Conservation (phyloP, 495 filamentous ascomycete species). For the Bryoglossum gracile region DNA sequence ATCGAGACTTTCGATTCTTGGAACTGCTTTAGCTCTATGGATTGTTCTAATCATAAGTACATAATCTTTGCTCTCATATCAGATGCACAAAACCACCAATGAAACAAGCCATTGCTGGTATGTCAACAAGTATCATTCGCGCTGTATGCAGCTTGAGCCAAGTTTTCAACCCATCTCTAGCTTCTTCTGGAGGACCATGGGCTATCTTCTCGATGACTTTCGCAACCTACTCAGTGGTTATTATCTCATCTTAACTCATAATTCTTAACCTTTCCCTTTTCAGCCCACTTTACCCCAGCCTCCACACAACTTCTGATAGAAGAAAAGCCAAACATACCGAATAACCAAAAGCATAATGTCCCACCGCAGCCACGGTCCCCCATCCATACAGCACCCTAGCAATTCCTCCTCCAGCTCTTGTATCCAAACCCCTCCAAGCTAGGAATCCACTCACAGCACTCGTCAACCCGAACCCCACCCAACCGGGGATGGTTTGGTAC, state of each 20-base stretch:
- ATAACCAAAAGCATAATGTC: constrained; percentile 9
- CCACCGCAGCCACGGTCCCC: constrained; percentile 8
- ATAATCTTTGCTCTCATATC: too few species aligned
- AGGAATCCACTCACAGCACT: constrained; percentile 1
- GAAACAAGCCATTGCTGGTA: constrained; percentile 17
- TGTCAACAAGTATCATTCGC: constrained; percentile 7
- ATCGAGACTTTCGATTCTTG: too few species aligned
- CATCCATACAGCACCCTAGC: constrained; percentile 8
- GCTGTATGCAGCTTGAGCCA: constrained; percentile 9
- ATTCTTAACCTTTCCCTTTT: background rate
- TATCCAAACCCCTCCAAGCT: background rate
- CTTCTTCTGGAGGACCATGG: constrained; percentile 6
- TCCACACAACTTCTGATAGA: too few species aligned
- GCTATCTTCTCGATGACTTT: constrained; percentile 6
- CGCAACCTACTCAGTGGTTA: background rate
- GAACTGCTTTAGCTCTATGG: too few species aligned
- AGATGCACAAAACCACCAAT: background rate
- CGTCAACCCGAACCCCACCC: constrained; percentile 1
- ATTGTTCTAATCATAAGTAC: too few species aligned
- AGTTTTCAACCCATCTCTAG: background rate
- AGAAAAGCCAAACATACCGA: too few species aligned
- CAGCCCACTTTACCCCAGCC: background rate
- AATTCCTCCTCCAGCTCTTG: background rate
- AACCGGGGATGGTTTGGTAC: constrained; percentile 1
- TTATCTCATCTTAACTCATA: background rate